Base-by-base conservation (phyloP, 345 rosid species). In the Salix suchowensis region DNA sequence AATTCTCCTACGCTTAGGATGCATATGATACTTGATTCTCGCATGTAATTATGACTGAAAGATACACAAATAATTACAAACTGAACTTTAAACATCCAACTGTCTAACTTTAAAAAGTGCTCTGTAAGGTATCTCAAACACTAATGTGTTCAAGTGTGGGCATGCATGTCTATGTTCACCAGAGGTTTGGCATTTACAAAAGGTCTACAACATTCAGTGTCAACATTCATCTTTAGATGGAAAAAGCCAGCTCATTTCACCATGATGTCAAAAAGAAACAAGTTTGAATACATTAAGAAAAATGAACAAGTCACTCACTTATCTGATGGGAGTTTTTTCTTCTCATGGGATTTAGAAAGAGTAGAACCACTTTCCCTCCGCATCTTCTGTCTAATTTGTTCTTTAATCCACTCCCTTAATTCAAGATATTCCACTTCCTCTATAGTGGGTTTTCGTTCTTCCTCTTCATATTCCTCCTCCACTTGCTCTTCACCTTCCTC, bases 321-420 rank as follows among this genome's bases (percentile, higher is more conserved):
- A 78, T 94, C 88, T 52, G 78, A 82, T 28, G 94, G 91, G 76
- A 79, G 75, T 72, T 76, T 90, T 79, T 67, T 78, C 67, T 79
- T 86, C 44, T 86, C 88, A 65, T 78, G 88, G 65, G 88, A 80
- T 74, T 72, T 79, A 21, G 77, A 68, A 24, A 26, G 83, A 75
- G 80, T 77, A 28, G 88, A 67, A 55, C 82, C 81, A 48, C 39
- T 79, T 74, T 84, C 92, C 80, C 79, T 89, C 58, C 88, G 86
- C 81, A 76, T 73, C 30, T 82, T 85, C 82, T 84, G 86, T 76
- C 94, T 86, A 32, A 87, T 82, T 16, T 81, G 77, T 65, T 92
- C 97, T 79, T 96, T 96, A 62, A 90, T 67, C 77, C 80, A 82
- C 75, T 87, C 88, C 60, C 99, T 91, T 37, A 87, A 81, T 52